Percentiles rank a stretch among this genome's conserved stretches.
phyloP scores from a whole-genome alignment of 768 basidiomycete species.

The Serendipita sp. region DNA sequence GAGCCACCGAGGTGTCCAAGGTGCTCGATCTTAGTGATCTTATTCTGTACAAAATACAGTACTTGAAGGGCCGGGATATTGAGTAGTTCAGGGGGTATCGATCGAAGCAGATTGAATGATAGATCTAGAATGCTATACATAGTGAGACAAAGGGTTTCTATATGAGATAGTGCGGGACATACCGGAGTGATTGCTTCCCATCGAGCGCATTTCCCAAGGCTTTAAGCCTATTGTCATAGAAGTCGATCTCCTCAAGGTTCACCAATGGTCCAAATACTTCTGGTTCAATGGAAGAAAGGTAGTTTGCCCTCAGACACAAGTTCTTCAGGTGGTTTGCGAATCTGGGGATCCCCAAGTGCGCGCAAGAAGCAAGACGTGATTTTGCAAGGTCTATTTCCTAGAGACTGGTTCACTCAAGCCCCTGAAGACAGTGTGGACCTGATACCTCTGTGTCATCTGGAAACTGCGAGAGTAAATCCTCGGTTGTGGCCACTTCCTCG shows the following conservation, averaged over 20 bases:
- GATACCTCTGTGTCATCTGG: constrained; percentile 74
- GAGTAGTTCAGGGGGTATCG: constrained; percentile 45
- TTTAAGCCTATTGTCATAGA: constrained; percentile 93
- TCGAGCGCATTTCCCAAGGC: constrained; percentile 48
- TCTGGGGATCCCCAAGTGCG: constrained; percentile 44
- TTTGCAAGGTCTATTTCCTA: constrained; percentile 84
- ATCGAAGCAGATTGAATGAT: constrained; percentile 81
- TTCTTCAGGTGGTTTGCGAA: constrained; percentile 53
- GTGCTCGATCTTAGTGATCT: constrained; percentile 62
- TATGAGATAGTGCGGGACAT: constrained; percentile 15
- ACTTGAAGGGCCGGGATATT: constrained; percentile 47
- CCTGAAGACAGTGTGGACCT: constrained; percentile 5
- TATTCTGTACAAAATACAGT: constrained; percentile 93
- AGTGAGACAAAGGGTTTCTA: not conserved
- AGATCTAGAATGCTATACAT: constrained; percentile 59
- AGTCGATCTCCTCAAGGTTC: constrained; percentile 72
- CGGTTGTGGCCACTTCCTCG: constrained; percentile 5
- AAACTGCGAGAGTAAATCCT: constrained; percentile 56
- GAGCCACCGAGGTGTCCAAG: constrained; percentile 38
- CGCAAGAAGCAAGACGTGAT: constrained; percentile 43
- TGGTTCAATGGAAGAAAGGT: constrained; percentile 53
- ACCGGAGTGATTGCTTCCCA: constrained; percentile 39
- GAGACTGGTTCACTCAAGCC: constrained; percentile 8
- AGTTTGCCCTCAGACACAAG: constrained; percentile 78
- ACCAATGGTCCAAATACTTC: constrained; percentile 48